Base-by-base conservation (phyloP, 768 basidiomycete species). In the Tylopilus rubrobrunneus region DNA sequence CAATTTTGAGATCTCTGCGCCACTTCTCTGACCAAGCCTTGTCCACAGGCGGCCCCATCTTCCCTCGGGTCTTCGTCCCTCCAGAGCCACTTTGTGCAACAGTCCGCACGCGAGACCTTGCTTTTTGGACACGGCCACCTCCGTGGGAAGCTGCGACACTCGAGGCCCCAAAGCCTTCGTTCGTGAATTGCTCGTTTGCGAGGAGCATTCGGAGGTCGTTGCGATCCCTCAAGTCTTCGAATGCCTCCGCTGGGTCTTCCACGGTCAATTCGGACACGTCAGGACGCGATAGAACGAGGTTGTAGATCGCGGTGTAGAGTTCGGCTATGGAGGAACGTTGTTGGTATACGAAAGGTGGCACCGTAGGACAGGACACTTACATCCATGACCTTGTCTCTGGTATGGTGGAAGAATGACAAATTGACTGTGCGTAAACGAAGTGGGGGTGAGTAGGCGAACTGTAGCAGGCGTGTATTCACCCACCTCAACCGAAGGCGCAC, bases 171-270 rank as follows among this genome's bases (percentile, higher is more conserved):
- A 86, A 87, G 3, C 77, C 89, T 68, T 92, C 89, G 28, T 76
- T 71, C 74, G 88, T 82, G 67, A 95, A 90, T 42, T 72, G 74
- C 51, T 78, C 73, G 57, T 86, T 72, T 1, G 74, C 68, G 14
- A 91, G 76, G 19, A 98, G 76, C 80, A 89, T 88, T 57, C 79
- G 74, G 19, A 98, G 77, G 68, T 99, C 97, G 60, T 88, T 89
- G 51, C 91, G 86, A 72, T 98, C 97, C 33, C 96, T 78, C 41
- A 98, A 78, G 68, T 98, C 97, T 68, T 98, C 96, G 65, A 99
- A 98, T 10, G 92, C 90, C 72, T 99, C 97, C 0, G 93, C 93
- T 1, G 97, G 97, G 68, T 99, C 97, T 72, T 99, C 97, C 21
- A 99, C 90, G 1, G 94, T 97, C 40, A 98, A 73, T 69, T 98